Conservation (phyloP, 2,329 filamentous ascomycete species). For the Fusarium stilboides region DNA sequence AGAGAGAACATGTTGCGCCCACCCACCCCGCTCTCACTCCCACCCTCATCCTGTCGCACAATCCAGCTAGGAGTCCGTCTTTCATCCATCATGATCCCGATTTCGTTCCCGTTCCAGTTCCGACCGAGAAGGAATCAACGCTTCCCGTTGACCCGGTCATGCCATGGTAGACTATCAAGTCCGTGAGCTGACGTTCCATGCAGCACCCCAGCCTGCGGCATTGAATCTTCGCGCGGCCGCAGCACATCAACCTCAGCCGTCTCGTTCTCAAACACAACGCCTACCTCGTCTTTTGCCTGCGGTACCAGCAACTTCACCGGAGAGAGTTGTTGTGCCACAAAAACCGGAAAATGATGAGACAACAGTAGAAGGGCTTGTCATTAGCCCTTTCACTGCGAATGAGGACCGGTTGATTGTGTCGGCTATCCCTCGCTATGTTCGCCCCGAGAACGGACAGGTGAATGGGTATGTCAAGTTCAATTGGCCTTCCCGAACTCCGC, state of each 20-base stretch:
- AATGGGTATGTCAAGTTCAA: conserved; percentile 59
- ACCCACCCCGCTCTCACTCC: conserved; percentile 42
- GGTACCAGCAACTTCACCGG: conserved; percentile 15
- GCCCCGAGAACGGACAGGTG: conserved; percentile 54
- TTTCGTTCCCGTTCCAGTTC: conserved; percentile 32
- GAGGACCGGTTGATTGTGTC: conserved; percentile 50
- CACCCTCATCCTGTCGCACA: conserved; percentile 38
- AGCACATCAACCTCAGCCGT: conserved; percentile 25
- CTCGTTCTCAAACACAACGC: conserved; percentile 23
- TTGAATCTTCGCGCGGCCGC: conserved; percentile 37
- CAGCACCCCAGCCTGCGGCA: conserved; percentile 45
- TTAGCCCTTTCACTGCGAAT: conserved; percentile 55
- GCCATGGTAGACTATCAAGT: conserved; percentile 49
- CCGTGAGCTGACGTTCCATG: conserved; percentile 50
- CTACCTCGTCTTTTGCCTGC: conserved; percentile 40
- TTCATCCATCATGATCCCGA: conserved; percentile 37
- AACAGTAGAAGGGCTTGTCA: conserved; percentile 25
- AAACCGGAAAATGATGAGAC: conserved; percentile 23
- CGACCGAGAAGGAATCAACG: conserved; percentile 33
- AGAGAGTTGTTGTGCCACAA: conserved; percentile 20
- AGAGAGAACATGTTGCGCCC: conserved; percentile 47
- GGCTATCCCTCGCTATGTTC: conserved; percentile 45
- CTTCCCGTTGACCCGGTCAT: conserved; percentile 38
- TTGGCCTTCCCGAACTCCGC: conserved; percentile 50
- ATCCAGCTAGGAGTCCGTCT: conserved; percentile 29